Evolutionary conservation across 371 early-diverging fungal genomes (phyloP).

Genomic region (Mucor sp.): DNA sequence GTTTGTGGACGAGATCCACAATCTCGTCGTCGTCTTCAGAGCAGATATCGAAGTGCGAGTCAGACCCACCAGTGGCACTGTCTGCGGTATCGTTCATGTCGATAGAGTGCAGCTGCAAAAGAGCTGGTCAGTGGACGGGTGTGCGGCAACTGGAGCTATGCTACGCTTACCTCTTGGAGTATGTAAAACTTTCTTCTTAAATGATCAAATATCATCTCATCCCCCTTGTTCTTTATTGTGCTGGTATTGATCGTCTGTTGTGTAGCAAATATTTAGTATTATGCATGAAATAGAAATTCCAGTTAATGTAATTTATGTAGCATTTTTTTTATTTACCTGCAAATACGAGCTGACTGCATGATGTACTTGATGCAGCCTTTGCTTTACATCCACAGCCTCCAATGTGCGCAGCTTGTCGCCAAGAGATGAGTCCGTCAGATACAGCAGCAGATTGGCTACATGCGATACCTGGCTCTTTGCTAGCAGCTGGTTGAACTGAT

Average conservation of each 20-base stretch:
- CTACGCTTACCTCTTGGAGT: slow-evolving; percentile 63
- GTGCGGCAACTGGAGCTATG: too few species aligned
- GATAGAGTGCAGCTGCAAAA: background rate
- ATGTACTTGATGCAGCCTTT: slow-evolving; percentile 52
- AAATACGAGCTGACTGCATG: slow-evolving; percentile 70
- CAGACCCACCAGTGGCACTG: background rate
- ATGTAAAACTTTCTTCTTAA: slow-evolving; percentile 81
- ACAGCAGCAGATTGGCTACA: slow-evolving; percentile 68
- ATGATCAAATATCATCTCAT: slow-evolving; percentile 45
- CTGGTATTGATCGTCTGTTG: slow-evolving; percentile 14
- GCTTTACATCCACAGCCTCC: slow-evolving; percentile 55
- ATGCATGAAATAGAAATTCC: slow-evolving; percentile 12
- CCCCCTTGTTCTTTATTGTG: slow-evolving; percentile 12
- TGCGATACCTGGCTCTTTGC: slow-evolving; percentile 56
- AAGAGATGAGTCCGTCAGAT: slow-evolving; percentile 64
- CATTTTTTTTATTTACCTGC: slow-evolving; percentile 47
- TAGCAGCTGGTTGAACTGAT: slow-evolving; percentile 53
- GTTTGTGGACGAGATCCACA: slow-evolving; percentile 54
- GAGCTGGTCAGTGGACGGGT: background rate
- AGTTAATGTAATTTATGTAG: background rate
- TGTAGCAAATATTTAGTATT: background rate
- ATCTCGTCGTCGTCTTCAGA: slow-evolving; percentile 66
- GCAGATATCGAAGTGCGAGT: background rate
- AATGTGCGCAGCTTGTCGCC: slow-evolving; percentile 71
- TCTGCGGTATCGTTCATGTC: background rate